Evolutionary conservation across 2,329 filamentous ascomycete genomes (phyloP).

Genomic region (Coniochaeta hoffmannii): DNA sequence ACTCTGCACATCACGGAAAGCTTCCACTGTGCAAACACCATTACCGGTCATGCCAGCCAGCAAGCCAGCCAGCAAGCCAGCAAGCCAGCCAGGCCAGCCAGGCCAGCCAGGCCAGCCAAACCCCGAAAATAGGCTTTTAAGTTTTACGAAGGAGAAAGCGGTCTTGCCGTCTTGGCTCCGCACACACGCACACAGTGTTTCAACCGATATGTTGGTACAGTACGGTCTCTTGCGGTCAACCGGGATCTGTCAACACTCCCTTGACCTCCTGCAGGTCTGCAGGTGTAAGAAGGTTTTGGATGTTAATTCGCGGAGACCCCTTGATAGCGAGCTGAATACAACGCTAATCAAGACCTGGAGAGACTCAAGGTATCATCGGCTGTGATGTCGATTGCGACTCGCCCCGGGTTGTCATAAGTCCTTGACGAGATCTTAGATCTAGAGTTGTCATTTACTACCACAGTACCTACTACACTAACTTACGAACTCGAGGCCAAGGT

Average conservation of each 20-base stretch:
- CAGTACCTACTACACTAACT: too few species aligned
- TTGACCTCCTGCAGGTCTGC: neutral
- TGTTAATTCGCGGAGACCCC: neutral
- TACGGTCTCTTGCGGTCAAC: neutral
- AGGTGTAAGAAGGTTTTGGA: neutral
- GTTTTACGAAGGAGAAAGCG: neutral
- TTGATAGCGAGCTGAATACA: neutral
- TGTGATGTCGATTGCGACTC: neutral
- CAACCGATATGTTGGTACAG: neutral
- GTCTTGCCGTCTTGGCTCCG: neutral
- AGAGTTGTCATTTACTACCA: neutral
- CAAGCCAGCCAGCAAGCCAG: neutral
- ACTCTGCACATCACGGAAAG: too few species aligned
- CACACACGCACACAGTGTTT: neutral
- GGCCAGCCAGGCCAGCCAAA: neutral
- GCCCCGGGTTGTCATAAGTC: neutral
- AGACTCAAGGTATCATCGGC: neutral
- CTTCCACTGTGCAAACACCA: too few species aligned
- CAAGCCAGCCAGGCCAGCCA: neutral
- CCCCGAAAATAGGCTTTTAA: neutral
- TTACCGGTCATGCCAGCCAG: neutral
- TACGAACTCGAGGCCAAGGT: too few species aligned
- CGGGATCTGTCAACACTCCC: neutral
- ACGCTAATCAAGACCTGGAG: neutral
- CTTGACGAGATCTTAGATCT: slow-evolving; percentile 2